Evolutionary conservation across 441 rosid genomes (phyloP).

Genomic region (Gossypium aridum): DNA sequence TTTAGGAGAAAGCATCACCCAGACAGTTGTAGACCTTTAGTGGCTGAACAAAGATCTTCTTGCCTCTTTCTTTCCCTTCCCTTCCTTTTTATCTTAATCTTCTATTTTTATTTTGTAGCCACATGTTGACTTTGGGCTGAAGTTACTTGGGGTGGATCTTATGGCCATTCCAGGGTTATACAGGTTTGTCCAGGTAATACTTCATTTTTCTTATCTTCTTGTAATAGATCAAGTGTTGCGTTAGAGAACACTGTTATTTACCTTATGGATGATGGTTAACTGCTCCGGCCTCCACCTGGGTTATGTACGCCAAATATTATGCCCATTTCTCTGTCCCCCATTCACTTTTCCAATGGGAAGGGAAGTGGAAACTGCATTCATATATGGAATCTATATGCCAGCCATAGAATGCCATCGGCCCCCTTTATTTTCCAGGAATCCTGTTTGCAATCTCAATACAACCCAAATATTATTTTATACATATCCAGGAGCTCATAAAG

Average conservation of each 20-base stretch:
- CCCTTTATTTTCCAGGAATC: background rate
- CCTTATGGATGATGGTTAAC: background rate
- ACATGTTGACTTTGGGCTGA: slow-evolving; percentile 94
- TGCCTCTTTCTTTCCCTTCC: background rate
- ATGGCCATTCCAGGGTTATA: slow-evolving; percentile 97
- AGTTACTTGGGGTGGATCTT: slow-evolving; percentile 81
- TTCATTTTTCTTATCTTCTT: slow-evolving; percentile 1
- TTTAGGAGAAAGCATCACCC: background rate
- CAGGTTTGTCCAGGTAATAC: slow-evolving; percentile 68
- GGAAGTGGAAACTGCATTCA: background rate
- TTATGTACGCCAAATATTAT: background rate
- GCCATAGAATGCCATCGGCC: background rate
- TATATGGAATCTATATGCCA: background rate
- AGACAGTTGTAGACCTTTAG: background rate
- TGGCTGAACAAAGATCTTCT: background rate
- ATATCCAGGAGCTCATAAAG: slow-evolving; percentile 75
- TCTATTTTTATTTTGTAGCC: slow-evolving; percentile 45
- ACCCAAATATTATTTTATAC: background rate
- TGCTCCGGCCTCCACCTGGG: background rate
- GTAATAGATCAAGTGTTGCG: background rate
- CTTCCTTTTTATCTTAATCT: background rate
- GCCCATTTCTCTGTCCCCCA: background rate
- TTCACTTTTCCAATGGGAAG: background rate
- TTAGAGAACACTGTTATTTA: background rate
- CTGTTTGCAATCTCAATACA: background rate